phyloP scores from a whole-genome alignment of 306 rosid genomes.

The Trifolium pratense region DNA sequence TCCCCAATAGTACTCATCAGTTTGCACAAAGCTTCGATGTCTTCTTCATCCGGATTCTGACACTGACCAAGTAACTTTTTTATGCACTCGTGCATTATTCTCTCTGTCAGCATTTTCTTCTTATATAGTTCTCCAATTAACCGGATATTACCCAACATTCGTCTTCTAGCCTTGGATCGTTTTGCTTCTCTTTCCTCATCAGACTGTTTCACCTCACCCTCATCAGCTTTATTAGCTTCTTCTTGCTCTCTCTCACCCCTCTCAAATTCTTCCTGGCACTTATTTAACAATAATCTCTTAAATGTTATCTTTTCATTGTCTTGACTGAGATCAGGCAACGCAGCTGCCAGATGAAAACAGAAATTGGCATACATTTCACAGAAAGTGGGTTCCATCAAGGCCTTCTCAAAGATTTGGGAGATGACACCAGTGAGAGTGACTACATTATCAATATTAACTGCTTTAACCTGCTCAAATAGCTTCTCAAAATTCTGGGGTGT shows the following conservation, averaged over 20 bases:
- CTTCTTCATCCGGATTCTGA: conserved; percentile 91
- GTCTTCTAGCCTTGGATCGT: conserved; percentile 80
- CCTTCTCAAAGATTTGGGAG: conserved; percentile 96
- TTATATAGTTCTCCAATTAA: conserved; percentile 94
- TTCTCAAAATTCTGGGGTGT: conserved; percentile 97
- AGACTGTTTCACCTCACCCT: conserved; percentile 74
- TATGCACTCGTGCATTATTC: conserved; percentile 92
- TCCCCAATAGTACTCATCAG: conserved; percentile 97
- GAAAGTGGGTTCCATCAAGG: conserved; percentile 94
- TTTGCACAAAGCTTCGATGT: conserved; percentile 91
- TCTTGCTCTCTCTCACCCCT: conserved; percentile 92
- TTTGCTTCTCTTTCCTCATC: conserved; percentile 79
- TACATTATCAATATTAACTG: conserved; percentile 82
- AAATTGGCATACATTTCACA: conserved; percentile 99
- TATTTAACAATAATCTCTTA: conserved; percentile 81
- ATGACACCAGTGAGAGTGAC: conserved; percentile 81
- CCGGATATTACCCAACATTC: conserved; percentile 94
- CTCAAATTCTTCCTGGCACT: conserved; percentile 98
- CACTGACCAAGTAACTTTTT: conserved; percentile 75
- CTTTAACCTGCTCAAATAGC: conserved; percentile 91
- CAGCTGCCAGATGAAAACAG: conserved; percentile 76
- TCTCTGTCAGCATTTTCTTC: conserved; percentile 91
- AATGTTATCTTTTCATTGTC: conserved; percentile 87
- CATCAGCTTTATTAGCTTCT: conserved; percentile 90
- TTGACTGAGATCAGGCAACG: conserved; percentile 76